Conservation (phyloP, 352 stramenopile species). For the Phytopythium chamaehyphon region DNA sequence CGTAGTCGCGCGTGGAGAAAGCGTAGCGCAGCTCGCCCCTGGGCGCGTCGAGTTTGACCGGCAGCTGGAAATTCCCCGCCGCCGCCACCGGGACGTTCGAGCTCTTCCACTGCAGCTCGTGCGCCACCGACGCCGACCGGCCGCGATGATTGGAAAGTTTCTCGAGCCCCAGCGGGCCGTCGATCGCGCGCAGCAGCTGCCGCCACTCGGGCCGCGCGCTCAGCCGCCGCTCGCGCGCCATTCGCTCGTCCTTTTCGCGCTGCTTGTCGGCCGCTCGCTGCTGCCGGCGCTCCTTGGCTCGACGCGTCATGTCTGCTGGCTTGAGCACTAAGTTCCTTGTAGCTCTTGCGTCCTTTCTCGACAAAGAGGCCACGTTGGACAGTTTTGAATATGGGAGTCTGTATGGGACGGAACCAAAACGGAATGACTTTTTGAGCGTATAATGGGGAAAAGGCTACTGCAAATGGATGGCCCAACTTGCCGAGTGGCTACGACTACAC, state of each 20-base stretch:
- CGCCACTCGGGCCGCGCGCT: slow-evolving; percentile 45
- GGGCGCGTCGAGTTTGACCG: slow-evolving; percentile 62
- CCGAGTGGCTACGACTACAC: slow-evolving; percentile 4
- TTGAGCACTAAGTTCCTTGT: too few species aligned
- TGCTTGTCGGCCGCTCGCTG: slow-evolving; percentile 62
- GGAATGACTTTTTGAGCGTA: too few species aligned
- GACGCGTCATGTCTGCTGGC: slow-evolving; percentile 77
- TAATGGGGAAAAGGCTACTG: too few species aligned
- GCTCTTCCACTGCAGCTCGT: slow-evolving; percentile 75
- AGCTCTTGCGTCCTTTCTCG: too few species aligned
- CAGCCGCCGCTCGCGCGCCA: slow-evolving; percentile 35
- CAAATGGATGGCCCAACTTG: slow-evolving; percentile 1
- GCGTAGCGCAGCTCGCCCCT: slow-evolving; percentile 56
- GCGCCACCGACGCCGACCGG: slow-evolving; percentile 10
- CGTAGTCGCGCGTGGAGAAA: slow-evolving; percentile 69
- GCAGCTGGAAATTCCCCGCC: slow-evolving; percentile 57
- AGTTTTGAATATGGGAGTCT: too few species aligned
- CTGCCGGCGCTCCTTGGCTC: slow-evolving; percentile 65
- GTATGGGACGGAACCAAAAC: too few species aligned
- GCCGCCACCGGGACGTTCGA: slow-evolving; percentile 68
- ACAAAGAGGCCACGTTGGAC: too few species aligned
- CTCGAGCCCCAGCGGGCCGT: slow-evolving; percentile 17
- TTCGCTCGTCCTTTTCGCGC: slow-evolving; percentile 29
- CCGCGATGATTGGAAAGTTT: background rate
- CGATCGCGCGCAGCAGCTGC: slow-evolving; percentile 54